Percentiles rank a stretch among this genome's conserved stretches.
Conservation (phyloP, 768 basidiomycete genomes). For the Xerocomus brunneocitrinus region DNA sequence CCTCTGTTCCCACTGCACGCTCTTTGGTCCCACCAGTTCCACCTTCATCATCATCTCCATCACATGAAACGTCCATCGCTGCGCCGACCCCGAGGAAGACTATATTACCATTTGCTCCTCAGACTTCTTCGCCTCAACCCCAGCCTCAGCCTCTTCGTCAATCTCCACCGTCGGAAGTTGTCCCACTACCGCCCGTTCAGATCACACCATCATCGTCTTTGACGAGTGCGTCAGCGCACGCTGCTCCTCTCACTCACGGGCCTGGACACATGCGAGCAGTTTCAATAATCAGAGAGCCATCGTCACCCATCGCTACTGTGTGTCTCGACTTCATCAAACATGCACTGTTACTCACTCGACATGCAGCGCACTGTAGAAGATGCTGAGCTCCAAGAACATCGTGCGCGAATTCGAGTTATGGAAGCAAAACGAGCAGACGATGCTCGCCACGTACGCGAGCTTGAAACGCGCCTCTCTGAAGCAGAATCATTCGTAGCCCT, state of each 20-base stretch:
- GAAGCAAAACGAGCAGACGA: constrained; percentile 89
- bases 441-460: constrained; percentile 73
- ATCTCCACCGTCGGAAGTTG: constrained; percentile 12
- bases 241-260: constrained; percentile 2
- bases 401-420: constrained; percentile 76
- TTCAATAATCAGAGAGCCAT: constrained; percentile 25
- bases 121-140: constrained; percentile 30
- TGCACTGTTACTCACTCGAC: constrained; percentile 8
- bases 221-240: constrained; percentile 4
- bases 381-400: constrained; percentile 70
- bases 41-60: constrained; percentile 14
- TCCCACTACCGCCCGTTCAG: constrained; percentile 12
- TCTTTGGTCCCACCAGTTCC: constrained; percentile 23
- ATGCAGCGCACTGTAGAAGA: constrained; percentile 41
- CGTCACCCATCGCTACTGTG: constrained; percentile 24
- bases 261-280: constrained; percentile 10
- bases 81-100: constrained; percentile 32
- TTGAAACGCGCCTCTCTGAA: constrained; percentile 81
- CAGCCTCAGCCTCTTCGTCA: constrained; percentile 19
- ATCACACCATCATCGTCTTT: constrained; percentile 16
- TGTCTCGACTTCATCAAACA: constrained; percentile 1
- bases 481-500: constrained; percentile 79
- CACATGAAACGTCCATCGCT: constrained; percentile 16
- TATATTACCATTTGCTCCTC: constrained; percentile 34
- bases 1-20: constrained; percentile 20